These are phyloP conservation scores for Skeletonema potamos DNA, from an alignment of 108 stramenopile genomes.

Conservation along the genomic window DNA sequence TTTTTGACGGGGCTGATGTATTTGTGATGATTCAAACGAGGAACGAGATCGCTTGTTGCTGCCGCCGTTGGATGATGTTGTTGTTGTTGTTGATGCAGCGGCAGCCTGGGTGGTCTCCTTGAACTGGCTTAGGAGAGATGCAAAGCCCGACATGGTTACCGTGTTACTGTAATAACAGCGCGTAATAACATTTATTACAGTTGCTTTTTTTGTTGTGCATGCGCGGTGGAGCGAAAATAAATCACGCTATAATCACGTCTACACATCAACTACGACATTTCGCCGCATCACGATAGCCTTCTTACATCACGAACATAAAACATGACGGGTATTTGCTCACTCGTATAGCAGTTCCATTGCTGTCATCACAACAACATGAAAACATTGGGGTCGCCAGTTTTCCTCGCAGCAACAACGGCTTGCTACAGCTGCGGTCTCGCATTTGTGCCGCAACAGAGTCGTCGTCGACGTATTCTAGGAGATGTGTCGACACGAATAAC, in stretches of 20 bases:
- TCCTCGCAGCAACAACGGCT: neutral
- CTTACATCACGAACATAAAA: neutral
- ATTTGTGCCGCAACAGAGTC: neutral
- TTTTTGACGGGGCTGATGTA: neutral
- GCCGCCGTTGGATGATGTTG: neutral
- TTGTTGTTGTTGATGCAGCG: neutral
- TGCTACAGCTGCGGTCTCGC: neutral
- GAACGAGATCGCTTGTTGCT: conserved; percentile 4
- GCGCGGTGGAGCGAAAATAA: neutral
- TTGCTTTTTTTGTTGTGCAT: no score
- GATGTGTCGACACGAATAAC: neutral
- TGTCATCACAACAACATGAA: no score
- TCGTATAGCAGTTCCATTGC: no score
- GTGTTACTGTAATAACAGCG: neutral
- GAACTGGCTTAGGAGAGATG: conserved; percentile 41
- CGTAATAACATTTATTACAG: no score
- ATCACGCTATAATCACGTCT: neutral
- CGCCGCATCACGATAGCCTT: neutral
- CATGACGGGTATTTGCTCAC: neutral
- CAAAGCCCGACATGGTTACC: conserved; percentile 25
- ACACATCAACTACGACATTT: no score
- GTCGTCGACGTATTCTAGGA: neutral
- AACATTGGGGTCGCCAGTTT: neutral
- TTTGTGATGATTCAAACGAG: neutral
- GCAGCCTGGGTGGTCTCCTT: conserved; percentile 28